Percentiles rank a stretch among this genome's conserved stretches.
Evolutionary conservation across 2,329 filamentous ascomycete genomes (phyloP).

Genomic region (Fusarium dimerum): DNA sequence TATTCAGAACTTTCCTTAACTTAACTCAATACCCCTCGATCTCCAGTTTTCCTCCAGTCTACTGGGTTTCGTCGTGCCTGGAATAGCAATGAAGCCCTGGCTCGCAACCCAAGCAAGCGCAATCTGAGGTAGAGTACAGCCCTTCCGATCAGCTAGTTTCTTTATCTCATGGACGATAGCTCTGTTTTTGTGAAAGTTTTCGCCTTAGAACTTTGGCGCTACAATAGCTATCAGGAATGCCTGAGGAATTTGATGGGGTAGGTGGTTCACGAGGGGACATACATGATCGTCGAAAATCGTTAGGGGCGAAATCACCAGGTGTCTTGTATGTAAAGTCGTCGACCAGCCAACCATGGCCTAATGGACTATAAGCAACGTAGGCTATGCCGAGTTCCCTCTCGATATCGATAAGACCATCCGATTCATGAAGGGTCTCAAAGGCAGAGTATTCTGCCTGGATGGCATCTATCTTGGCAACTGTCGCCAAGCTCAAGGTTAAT

Average conservation of each 20-base stretch:
- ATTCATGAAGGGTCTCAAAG: constrained; percentile 44
- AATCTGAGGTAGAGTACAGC: constrained; percentile 35
- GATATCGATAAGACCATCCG: constrained; percentile 41
- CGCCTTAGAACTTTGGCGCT: constrained; percentile 41
- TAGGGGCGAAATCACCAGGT: constrained; percentile 46
- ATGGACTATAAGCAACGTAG: constrained; percentile 47
- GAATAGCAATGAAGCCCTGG: constrained; percentile 47
- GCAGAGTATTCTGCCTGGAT: constrained; percentile 49
- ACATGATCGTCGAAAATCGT: constrained; percentile 40
- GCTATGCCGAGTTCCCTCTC: constrained; percentile 42
- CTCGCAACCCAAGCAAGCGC: constrained; percentile 42
- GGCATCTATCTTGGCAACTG: constrained; percentile 49
- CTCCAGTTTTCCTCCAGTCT: constrained; percentile 43
- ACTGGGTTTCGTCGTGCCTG: constrained; percentile 43
- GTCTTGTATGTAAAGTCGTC: constrained; percentile 43
- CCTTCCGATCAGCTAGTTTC: constrained; percentile 31
- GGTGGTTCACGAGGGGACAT: neutral
- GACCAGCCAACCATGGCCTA: constrained; percentile 49
- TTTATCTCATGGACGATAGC: constrained; percentile 43
- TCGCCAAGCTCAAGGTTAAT: neutral
- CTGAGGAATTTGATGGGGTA: neutral
- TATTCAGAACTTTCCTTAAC: constrained; percentile 29
- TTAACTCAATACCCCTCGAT: constrained; percentile 38
- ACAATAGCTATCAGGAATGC: neutral
- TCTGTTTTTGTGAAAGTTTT: constrained; percentile 46